A percentile compares a stretch with the other conserved stretches of the same genome.
Evolutionary conservation across 2,329 filamentous ascomycete species (phyloP).

Genomic region (Pleurostoma richardsiae): DNA sequence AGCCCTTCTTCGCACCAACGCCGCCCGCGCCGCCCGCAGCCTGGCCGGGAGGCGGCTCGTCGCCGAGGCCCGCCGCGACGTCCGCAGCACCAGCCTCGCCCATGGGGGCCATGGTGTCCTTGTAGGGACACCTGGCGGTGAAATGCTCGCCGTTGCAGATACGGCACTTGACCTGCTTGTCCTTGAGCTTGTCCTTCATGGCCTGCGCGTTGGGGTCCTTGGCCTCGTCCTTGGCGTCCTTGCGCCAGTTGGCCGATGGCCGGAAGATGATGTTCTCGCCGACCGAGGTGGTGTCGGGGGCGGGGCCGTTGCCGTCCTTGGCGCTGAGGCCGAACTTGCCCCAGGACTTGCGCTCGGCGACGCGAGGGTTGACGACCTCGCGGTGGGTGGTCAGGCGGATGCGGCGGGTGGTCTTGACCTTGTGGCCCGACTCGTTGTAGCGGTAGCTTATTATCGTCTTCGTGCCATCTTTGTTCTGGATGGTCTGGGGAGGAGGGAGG

Average conservation of each 20-base stretch:
- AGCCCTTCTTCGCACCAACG: slow-evolving; percentile 64
- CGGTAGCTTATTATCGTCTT: slow-evolving; percentile 91
- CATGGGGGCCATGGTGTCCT: slow-evolving; percentile 95
- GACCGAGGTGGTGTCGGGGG: slow-evolving; percentile 83
- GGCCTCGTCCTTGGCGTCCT: slow-evolving; percentile 75
- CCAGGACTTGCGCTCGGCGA: slow-evolving; percentile 92
- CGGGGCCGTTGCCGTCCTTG: slow-evolving; percentile 77
- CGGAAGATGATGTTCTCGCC: slow-evolving; percentile 98
- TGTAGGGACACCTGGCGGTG: slow-evolving; percentile 98
- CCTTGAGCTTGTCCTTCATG: slow-evolving; percentile 82
- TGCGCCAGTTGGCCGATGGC: slow-evolving; percentile 89
- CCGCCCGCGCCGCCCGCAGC: slow-evolving; percentile 48
- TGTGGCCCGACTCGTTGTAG: slow-evolving; percentile 89
- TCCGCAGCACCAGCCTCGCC: slow-evolving; percentile 54
- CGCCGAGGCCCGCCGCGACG: slow-evolving; percentile 48
- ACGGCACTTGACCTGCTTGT: slow-evolving; percentile 99
- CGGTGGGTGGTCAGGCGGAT: slow-evolving; percentile 89
- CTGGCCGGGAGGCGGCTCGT: slow-evolving; percentile 37
- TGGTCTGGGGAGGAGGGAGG: slow-evolving; percentile 82
- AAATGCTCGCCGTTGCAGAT: slow-evolving; percentile 99
- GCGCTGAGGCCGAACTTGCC: slow-evolving; percentile 87
- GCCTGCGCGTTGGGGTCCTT: slow-evolving; percentile 67
- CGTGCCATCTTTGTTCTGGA: slow-evolving; percentile 96
- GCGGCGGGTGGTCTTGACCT: slow-evolving; percentile 94
- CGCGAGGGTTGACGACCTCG: slow-evolving; percentile 91